Evolutionary conservation across 192 early-diverging fungal species (phyloP), one percentile per base, ranked within the genome.

Genomic region (Phlyctochytrium planicorne): DNA sequence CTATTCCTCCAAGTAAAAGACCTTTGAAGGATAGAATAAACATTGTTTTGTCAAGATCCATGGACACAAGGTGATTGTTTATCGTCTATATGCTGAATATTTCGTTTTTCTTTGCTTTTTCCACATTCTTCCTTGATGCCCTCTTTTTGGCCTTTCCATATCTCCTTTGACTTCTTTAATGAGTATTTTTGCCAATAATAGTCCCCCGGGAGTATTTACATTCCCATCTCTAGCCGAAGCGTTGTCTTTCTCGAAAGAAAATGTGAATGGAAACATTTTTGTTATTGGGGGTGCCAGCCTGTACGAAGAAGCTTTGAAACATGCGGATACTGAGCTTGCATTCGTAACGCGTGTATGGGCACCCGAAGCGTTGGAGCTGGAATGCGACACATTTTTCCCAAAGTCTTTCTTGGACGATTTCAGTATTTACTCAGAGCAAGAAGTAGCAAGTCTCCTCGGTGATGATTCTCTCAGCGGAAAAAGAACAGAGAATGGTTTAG

Each of bases 381-480:
- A 14, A 3, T 93, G 88, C 67, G 94, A 94, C 66, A 81, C 87
- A 0, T 95, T 92, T 66, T 93, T 94, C 66, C 93, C 93, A 0
- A 68, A 67, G 32, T 75, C 92, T 24, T 76, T 78, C 24, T 31
- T 17, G 1, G 56, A 66, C 2, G 60, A 68, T 20, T 88, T 80
- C 20, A 6, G 40, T 20, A 47, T 47, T 47, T 47, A 47, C 20
- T 47, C 40, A 47, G 20, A 20, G 40, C 6, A 20, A 47, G 40
- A 6, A 47, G 40, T 47, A n/a, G n/a, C n/a, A n/a, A n/a, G n/a
- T n/a, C n/a, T n/a, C n/a, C n/a, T n/a, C n/a, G n/a, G n/a, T n/a
- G n/a, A n/a, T n/a, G n/a, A n/a, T n/a, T n/a, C n/a, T n/a, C n/a
- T n/a, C n/a, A n/a, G n/a, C n/a, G n/a, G n/a, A n/a, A n/a, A n/a